A percentile compares a stretch with the other conserved stretches of the same genome.
These are phyloP conservation scores for Diaporthe sp. DNA, from an alignment of 2,329 filamentous ascomycete species.

Conservation along the genomic window DNA sequence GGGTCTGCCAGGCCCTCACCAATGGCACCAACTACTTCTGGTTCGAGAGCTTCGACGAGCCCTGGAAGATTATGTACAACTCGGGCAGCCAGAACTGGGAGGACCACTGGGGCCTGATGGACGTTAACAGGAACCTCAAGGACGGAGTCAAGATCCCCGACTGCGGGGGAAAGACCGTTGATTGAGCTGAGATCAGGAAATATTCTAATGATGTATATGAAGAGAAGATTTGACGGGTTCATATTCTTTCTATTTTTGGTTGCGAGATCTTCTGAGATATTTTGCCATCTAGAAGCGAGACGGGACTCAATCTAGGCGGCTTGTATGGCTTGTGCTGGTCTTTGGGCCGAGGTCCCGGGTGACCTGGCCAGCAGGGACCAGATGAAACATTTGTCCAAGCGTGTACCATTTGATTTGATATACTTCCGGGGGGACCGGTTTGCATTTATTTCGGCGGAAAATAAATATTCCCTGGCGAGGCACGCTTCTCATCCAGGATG, in stretches of 20 bases:
- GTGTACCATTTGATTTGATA: background rate
- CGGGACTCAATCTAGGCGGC: background rate
- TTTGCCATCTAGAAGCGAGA: background rate
- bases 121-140: conserved; percentile 87
- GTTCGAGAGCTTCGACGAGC: conserved; percentile 98
- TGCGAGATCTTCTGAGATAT: background rate
- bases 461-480: background rate
- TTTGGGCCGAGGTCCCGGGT: background rate
- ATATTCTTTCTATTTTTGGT: background rate
- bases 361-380: background rate
- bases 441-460: conserved; percentile 5
- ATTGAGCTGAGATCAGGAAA: background rate
- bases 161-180: conserved; percentile 81
- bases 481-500: background rate
- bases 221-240: background rate
- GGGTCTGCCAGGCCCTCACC: conserved; percentile 83
- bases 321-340: background rate
- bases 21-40: conserved; percentile 96
- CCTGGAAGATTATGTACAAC: conserved; percentile 89
- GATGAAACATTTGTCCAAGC: background rate
- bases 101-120: conserved; percentile 95
- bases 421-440: background rate
- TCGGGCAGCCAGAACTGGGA: conserved; percentile 82
- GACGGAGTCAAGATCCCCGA: conserved; percentile 86
- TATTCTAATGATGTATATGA: conserved; percentile 10